Evolutionary conservation across 805 yeast species (phyloP).

Genomic region (Wickerhamiella vanderwaltii): DNA sequence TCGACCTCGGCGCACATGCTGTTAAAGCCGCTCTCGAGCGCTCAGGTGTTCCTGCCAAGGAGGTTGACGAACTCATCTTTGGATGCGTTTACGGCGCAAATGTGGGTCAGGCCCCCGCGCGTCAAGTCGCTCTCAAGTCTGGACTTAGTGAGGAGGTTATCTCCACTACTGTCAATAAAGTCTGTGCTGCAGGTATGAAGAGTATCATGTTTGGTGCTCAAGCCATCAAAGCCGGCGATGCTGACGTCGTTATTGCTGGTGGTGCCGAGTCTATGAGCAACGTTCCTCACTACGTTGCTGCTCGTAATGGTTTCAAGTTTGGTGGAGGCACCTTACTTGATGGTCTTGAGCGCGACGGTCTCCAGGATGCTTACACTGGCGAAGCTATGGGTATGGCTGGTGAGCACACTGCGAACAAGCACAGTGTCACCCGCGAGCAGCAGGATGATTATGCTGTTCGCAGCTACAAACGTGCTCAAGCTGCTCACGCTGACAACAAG

Average conservation of each 20-base stretch:
- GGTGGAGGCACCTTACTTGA: constrained; percentile 75
- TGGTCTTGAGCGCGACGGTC: constrained; percentile 86
- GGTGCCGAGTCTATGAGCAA: constrained; percentile 98
- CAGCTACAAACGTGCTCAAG: constrained; percentile 77
- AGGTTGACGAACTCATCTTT: constrained; percentile 79
- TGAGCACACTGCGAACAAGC: constrained; percentile 87
- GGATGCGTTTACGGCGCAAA: constrained; percentile 91
- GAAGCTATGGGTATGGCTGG: constrained; percentile 94
- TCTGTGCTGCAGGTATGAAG: constrained; percentile 94
- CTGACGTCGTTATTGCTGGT: constrained; percentile 90
- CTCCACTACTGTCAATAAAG: constrained; percentile 89
- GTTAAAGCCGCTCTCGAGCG: constrained; percentile 39
- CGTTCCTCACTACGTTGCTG: constrained; percentile 85
- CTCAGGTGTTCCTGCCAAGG: constrained; percentile 27
- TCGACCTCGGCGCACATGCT: constrained; percentile 86
- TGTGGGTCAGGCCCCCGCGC: constrained; percentile 94
- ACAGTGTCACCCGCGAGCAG: constrained; percentile 61
- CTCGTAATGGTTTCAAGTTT: constrained; percentile 80
- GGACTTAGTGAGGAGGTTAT: constrained; percentile 72
- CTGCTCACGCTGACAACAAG: constrained; percentile 70
- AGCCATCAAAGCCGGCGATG: constrained; percentile 72
- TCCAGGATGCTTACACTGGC: constrained; percentile 80
- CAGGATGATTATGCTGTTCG: constrained; percentile 82
- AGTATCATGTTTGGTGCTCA: constrained; percentile 85
- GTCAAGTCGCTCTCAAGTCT: constrained; percentile 89